These are phyloP conservation scores for Lyophyllum semitale DNA, from an alignment of 768 basidiomycete species.

Conservation along the genomic window DNA sequence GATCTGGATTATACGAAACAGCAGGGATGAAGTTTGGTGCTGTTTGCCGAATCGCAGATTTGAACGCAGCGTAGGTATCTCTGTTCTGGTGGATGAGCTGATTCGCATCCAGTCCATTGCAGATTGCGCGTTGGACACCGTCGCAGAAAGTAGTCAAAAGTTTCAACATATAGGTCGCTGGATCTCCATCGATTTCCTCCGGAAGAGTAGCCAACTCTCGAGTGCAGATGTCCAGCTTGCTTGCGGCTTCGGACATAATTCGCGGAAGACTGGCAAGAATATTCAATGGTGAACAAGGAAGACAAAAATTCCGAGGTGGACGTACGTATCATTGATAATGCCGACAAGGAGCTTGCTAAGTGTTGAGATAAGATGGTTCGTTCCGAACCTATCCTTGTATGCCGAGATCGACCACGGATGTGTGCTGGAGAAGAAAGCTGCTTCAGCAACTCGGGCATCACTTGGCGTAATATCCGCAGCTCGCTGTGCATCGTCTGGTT, in stretches of 20 bases:
- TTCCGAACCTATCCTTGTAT: conserved; percentile 34
- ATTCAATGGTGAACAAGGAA: not conserved
- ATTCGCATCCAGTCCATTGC: conserved; percentile 25
- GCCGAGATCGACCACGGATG: conserved; percentile 36
- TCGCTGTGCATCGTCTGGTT: conserved; percentile 40
- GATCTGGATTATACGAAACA: not conserved
- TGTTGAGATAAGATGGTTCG: conserved; percentile 30
- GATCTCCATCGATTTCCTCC: conserved; percentile 29
- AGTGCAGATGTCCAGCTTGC: conserved; percentile 25
- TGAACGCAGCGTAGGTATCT: conserved; percentile 27
- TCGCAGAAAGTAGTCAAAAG: conserved; percentile 34
- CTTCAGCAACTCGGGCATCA: conserved; percentile 36
- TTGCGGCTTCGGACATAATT: conserved; percentile 26
- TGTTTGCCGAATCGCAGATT: conserved; percentile 30
- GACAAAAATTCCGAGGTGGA: not conserved
- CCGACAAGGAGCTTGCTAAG: conserved; percentile 36
- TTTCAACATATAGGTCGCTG: conserved; percentile 36
- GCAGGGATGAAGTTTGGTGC: conserved; percentile 38
- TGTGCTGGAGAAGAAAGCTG: conserved; percentile 32
- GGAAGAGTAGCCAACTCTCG: conserved; percentile 29
- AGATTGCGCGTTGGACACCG: conserved; percentile 27
- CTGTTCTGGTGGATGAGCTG: conserved; percentile 32
- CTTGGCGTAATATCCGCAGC: conserved; percentile 25
- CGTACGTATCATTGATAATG: conserved; percentile 33
- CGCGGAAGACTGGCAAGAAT: conserved; percentile 25